Evolutionary conservation across 495 filamentous ascomycete species (phyloP).

Genomic region (Chaetomium cochliodes): DNA sequence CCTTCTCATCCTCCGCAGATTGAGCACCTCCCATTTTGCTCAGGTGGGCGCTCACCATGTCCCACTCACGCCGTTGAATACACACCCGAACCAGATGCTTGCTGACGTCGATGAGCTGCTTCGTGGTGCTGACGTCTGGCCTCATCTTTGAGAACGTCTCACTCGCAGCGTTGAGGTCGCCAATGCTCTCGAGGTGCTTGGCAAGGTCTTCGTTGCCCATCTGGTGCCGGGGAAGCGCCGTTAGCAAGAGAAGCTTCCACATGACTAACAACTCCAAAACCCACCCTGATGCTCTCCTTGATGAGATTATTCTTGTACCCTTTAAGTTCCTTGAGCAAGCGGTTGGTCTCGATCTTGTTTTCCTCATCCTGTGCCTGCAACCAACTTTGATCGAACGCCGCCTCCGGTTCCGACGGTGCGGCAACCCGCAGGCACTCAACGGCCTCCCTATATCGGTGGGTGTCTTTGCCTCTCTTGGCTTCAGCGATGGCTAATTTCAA

Average conservation of each 20-base stretch:
- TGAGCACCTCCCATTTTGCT: constrained; percentile 60
- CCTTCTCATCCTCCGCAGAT: constrained; percentile 56
- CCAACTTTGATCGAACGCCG: constrained; percentile 67
- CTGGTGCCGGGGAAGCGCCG: constrained; percentile 20
- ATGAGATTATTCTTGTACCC: constrained; percentile 97
- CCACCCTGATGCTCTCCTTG: constrained; percentile 92
- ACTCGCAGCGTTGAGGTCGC: constrained; percentile 40
- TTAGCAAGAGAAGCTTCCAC: neutral
- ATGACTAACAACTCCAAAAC: constrained; percentile 28
- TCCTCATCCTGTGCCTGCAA: constrained; percentile 57
- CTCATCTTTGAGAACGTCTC: constrained; percentile 49
- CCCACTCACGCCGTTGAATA: constrained; percentile 48
- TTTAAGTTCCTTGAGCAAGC: constrained; percentile 77
- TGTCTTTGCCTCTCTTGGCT: constrained; percentile 75
- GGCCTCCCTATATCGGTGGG: constrained; percentile 66
- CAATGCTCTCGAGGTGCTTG: constrained; percentile 47
- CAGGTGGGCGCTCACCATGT: constrained; percentile 61
- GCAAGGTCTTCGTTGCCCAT: constrained; percentile 52
- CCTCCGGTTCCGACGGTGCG: constrained; percentile 66
- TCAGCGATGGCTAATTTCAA: constrained; percentile 73
- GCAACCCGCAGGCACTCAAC: constrained; percentile 62
- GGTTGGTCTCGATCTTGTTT: constrained; percentile 66
- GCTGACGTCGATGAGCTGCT: constrained; percentile 46
- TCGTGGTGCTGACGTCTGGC: constrained; percentile 46
- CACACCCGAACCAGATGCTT: constrained; percentile 46